These are phyloP conservation scores for Cladophialophora yegresii DNA, from an alignment of 2,329 filamentous ascomycete genomes.

Conservation along the genomic window DNA sequence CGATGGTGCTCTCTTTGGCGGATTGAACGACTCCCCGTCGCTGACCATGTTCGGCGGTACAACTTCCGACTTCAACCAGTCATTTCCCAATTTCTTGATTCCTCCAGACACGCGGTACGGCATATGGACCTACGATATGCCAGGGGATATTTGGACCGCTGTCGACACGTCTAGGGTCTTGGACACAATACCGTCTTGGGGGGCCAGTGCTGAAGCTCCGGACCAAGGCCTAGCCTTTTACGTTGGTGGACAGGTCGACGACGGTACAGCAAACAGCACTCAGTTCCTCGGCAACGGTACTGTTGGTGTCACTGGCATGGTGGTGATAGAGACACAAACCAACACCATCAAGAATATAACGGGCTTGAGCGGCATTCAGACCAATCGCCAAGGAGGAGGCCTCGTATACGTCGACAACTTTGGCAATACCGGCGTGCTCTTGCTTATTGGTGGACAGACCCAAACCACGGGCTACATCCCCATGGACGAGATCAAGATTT, in stretches of 20 bases:
- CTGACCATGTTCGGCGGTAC: conserved; percentile 43
- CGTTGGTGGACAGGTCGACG: conserved; percentile 46
- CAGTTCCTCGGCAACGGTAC: conserved; percentile 27
- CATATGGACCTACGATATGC: conserved; percentile 41
- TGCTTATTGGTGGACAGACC: conserved; percentile 45
- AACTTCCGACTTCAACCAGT: conserved; percentile 38
- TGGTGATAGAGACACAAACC: conserved; percentile 44
- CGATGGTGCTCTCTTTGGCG: conserved; percentile 40
- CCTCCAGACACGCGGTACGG: conserved; percentile 38
- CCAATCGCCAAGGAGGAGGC: conserved; percentile 43
- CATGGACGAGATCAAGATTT: conserved; percentile 45
- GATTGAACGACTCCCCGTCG: conserved; percentile 32
- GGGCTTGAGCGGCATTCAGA: conserved; percentile 40
- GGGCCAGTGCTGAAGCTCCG: conserved; percentile 44
- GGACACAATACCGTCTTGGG: conserved; percentile 41
- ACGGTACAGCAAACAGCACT: conserved; percentile 39
- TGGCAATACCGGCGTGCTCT: conserved; percentile 44
- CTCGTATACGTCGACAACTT: conserved; percentile 44
- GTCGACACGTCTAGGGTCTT: conserved; percentile 37
- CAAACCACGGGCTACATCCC: conserved; percentile 35
- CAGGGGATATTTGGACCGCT: conserved; percentile 34
- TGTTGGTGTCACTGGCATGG: conserved; percentile 43
- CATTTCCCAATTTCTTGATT: conserved; percentile 38
- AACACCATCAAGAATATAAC: conserved; percentile 45
- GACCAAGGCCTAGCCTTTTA: conserved; percentile 45